Conservation (phyloP, 2,329 filamentous ascomycete genomes). For the Pseudogymnoascus sp. region DNA sequence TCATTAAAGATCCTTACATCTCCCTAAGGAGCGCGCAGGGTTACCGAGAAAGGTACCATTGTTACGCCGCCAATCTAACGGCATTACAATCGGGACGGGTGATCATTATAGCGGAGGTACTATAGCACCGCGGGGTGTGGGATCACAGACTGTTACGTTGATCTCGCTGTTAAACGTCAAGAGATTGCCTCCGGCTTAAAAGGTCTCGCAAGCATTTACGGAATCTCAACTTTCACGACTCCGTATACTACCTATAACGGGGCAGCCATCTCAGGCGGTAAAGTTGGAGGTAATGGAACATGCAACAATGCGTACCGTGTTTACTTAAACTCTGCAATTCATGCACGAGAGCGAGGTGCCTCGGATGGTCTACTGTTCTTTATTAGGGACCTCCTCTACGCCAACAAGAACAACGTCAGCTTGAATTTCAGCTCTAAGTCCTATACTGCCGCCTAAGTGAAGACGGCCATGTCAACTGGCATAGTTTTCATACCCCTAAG, state of each 20-base stretch:
- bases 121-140: conserved; percentile 34
- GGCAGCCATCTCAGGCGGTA: conserved; percentile 31
- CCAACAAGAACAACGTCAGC: conserved; percentile 39
- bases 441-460: conserved; percentile 44
- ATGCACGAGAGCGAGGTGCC: conserved; percentile 49
- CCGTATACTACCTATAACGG: conserved; percentile 37
- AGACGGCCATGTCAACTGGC: conserved; percentile 41
- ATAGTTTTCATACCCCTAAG: conserved; percentile 44
- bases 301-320: conserved; percentile 37
- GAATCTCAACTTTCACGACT: conserved; percentile 32
- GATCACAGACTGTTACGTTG: conserved; percentile 31
- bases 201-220: conserved; percentile 33
- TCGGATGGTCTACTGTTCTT: conserved; percentile 50
- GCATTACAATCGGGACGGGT: conserved; percentile 33
- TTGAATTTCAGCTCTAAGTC: conserved; percentile 42
- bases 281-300: conserved; percentile 35
- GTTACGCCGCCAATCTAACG: conserved; percentile 16
- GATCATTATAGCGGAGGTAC: conserved; percentile 35
- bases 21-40: conserved; percentile 30
- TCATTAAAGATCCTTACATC: too few relatives aligned
- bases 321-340: conserved; percentile 45
- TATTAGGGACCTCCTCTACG: conserved; percentile 46
- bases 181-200: conserved; percentile 35
- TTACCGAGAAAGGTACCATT: conserved; percentile 8
- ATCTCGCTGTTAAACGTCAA: conserved; percentile 34